Percentiles rank a stretch among this genome's conserved stretches.
phyloP scores from a whole-genome alignment of 2,329 filamentous ascomycete genomes.

The Botrytis elliptica region DNA sequence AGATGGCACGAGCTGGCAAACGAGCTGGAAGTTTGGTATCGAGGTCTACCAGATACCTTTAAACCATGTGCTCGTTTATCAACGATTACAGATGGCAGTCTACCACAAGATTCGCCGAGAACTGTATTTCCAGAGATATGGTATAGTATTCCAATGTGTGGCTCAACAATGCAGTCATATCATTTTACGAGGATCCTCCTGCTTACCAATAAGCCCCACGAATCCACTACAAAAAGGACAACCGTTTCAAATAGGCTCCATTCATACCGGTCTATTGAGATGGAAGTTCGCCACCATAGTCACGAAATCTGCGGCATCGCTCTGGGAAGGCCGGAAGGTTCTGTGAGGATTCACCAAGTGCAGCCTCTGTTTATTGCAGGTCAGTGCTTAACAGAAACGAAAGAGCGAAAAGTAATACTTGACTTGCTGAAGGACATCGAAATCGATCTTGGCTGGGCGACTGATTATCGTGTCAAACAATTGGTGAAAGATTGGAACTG shows the following conservation, averaged over 20 bases:
- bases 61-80: conserved; percentile 53
- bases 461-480: conserved; percentile 58
- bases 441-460: conserved; percentile 62
- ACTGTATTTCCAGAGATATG: conserved; percentile 56
- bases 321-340: conserved; percentile 53
- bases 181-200: conserved; percentile 63
- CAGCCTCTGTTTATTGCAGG: conserved; percentile 62
- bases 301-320: conserved; percentile 62
- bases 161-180: conserved; percentile 63
- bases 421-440: conserved; percentile 58
- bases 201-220: conserved; percentile 57
- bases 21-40: conserved; percentile 59
- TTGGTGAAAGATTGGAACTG: conserved; percentile 47
- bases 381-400: conserved; percentile 54
- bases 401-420: conserved; percentile 55
- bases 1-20: conserved; percentile 55
- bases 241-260: conserved; percentile 54
- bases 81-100: conserved; percentile 33
- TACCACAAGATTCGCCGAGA: conserved; percentile 34
- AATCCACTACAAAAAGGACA: conserved; percentile 51
- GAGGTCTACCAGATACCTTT: conserved; percentile 59
- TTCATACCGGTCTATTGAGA: conserved; percentile 55
- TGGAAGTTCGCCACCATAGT: conserved; percentile 55
- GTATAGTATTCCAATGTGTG: conserved; percentile 63
- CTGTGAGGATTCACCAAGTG: conserved; percentile 56